phyloP scores from a whole-genome alignment of 176 grass and related monocot genomes.

The Ensete ventricosum region DNA sequence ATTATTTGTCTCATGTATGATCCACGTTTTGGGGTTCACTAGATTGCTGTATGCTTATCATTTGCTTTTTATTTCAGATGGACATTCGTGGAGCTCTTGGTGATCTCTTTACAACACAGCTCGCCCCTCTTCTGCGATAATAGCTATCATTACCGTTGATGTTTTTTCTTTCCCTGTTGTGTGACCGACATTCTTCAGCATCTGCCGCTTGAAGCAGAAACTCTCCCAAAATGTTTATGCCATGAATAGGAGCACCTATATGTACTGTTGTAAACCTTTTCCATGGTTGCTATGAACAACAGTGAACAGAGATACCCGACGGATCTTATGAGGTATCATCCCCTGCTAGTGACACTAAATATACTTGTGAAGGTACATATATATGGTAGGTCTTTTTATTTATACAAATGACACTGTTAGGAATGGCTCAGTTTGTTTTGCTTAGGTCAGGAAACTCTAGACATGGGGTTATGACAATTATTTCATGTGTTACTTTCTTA shows the following conservation, averaged over 20 bases:
- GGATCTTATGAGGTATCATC: too few relatives aligned
- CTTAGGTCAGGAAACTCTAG: background rate
- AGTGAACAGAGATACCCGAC: too few relatives aligned
- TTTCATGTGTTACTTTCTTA: background rate
- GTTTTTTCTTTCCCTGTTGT: slow-evolving; percentile 28
- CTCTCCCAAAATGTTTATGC: background rate
- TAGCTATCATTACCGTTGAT: slow-evolving; percentile 24
- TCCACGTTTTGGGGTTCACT: too few relatives aligned
- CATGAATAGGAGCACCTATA: background rate
- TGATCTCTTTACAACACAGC: slow-evolving; percentile 84
- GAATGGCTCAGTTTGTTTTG: too few relatives aligned
- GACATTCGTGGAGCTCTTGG: slow-evolving; percentile 84
- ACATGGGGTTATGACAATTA: background rate
- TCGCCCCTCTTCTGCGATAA: slow-evolving; percentile 58
- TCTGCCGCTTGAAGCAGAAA: slow-evolving; percentile 27
- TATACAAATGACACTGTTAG: too few relatives aligned
- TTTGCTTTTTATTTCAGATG: slow-evolving; percentile 44
- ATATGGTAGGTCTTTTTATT: too few relatives aligned
- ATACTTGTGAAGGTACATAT: too few relatives aligned
- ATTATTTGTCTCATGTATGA: background rate
- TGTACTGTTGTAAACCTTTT: background rate
- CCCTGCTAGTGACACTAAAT: too few relatives aligned
- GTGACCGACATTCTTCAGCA: slow-evolving; percentile 13
- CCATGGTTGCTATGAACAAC: too few relatives aligned
- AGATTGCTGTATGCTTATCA: too few relatives aligned